A percentile compares a stretch with the other conserved stretches of the same genome.
Conservation (phyloP, 169 alveolate genomes). For the Neospora caninum region DNA sequence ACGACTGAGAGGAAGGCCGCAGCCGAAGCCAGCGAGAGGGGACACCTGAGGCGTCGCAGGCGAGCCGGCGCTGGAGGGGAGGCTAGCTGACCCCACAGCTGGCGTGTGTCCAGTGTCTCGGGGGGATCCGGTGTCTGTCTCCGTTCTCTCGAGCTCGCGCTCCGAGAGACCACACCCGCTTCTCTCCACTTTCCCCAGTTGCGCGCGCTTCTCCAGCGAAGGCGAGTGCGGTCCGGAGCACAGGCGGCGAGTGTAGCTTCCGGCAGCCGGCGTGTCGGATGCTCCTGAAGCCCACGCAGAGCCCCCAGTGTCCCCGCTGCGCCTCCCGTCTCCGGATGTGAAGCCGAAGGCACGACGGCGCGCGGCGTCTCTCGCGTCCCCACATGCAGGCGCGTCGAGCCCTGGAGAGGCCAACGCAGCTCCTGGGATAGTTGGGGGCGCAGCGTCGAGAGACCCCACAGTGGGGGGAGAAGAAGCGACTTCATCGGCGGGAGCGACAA, state of each 20-base stretch:
- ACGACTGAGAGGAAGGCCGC: slow-evolving; percentile 65
- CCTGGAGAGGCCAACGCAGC: neutral
- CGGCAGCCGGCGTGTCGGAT: no score
- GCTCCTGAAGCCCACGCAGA: neutral
- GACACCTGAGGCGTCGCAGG: neutral
- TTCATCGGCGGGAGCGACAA: neutral
- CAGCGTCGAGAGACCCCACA: slow-evolving; percentile 29
- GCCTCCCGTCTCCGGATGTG: neutral
- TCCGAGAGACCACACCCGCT: neutral
- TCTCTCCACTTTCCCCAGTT: no score
- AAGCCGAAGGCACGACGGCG: no score
- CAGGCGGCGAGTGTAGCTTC: no score
- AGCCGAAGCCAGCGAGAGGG: slow-evolving; percentile 68
- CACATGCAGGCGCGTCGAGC: neutral
- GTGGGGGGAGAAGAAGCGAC: neutral
- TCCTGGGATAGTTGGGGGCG: slow-evolving; percentile 9
- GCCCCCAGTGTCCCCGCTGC: neutral
- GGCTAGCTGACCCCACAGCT: neutral
- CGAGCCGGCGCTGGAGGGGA: neutral
- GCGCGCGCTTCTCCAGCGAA: no score
- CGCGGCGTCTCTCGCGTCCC: no score
- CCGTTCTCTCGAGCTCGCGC: neutral
- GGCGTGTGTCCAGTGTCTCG: neutral
- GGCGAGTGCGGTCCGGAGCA: no score
- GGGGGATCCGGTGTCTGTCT: neutral